Conservation (phyloP, 169 alveolate genomes). For the Plasmodium billcollinsi region DNA sequence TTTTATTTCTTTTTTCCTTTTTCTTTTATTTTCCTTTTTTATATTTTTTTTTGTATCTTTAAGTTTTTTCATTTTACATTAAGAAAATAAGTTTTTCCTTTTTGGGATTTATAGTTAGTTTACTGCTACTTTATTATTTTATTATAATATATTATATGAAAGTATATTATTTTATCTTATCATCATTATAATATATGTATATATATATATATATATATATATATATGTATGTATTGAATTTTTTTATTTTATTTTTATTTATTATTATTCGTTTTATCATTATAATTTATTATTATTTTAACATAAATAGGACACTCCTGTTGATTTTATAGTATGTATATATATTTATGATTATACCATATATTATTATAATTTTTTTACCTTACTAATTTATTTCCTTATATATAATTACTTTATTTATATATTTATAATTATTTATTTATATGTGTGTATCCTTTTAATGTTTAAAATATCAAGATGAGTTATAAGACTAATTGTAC, state of each 20-base stretch:
- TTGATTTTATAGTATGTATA: too few species aligned
- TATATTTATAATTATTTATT: constrained; percentile 10
- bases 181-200: too few species aligned
- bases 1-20: not conserved
- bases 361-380: too few species aligned
- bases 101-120: constrained; percentile 72
- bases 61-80: constrained; percentile 34
- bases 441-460: constrained; percentile 1
- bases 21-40: constrained; percentile 2
- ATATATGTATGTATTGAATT: too few species aligned
- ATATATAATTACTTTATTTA: not conserved
- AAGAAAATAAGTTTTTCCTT: constrained; percentile 20
- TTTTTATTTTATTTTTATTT: not conserved
- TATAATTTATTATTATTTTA: too few species aligned
- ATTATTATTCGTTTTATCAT: not conserved
- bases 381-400: constrained; percentile 1
- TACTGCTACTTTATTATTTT: not conserved
- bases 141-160: not conserved
- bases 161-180: too few species aligned
- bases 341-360: too few species aligned
- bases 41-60: constrained; percentile 60
- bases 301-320: too few species aligned
- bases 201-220: too few species aligned
- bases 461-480: constrained; percentile 45
- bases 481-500: constrained; percentile 69